These are phyloP conservation scores for Pythium dissimile DNA, from an alignment of 352 stramenopile species.

Conservation along the genomic window DNA sequence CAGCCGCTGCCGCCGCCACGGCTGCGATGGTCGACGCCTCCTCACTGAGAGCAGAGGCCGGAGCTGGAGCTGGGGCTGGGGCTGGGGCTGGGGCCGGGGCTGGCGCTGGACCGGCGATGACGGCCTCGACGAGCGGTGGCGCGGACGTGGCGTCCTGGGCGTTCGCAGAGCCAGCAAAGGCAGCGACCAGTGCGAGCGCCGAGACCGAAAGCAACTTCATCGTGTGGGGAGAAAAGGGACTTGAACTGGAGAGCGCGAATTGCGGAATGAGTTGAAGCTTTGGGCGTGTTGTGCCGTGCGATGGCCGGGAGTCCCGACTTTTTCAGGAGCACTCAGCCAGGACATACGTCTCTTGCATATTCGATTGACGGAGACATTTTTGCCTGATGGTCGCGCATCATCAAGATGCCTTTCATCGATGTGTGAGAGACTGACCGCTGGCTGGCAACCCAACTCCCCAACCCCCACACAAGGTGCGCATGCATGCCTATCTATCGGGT, in stretches of 20 bases:
- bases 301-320: neutral
- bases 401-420: too few relatives aligned
- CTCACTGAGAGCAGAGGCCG: neutral
- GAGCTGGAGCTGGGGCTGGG: neutral
- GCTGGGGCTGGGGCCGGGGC: neutral
- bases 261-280: constrained; percentile 12
- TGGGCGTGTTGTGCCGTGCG: neutral
- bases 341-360: too few relatives aligned
- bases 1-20: neutral
- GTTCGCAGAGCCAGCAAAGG: neutral
- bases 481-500: too few relatives aligned
- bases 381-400: too few relatives aligned
- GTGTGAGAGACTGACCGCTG: too few relatives aligned
- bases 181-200: neutral
- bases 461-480: too few relatives aligned
- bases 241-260: constrained; percentile 12
- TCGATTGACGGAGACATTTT: too few relatives aligned
- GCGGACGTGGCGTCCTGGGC: neutral
- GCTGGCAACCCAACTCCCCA: too few relatives aligned
- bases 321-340: too few relatives aligned
- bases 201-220: constrained; percentile 6
- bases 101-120: neutral
- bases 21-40: too few relatives aligned
- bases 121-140: neutral
- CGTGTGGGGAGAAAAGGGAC: neutral